phyloP scores from a whole-genome alignment of 176 grass and related monocot species.

The Aegilops speltoides region DNA sequence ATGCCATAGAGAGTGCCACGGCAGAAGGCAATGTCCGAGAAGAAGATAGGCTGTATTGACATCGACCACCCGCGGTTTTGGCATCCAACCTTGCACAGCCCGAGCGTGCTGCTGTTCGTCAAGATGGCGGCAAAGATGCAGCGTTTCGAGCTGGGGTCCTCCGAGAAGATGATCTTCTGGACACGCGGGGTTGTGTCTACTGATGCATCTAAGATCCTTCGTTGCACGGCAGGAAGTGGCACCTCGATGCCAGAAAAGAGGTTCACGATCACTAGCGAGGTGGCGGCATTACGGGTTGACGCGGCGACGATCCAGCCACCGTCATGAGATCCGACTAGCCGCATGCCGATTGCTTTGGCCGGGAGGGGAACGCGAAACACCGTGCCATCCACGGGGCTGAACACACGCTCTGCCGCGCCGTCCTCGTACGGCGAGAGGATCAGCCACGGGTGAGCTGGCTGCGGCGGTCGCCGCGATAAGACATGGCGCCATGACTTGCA shows the following conservation, averaged over 20 bases:
- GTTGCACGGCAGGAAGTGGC: not conserved
- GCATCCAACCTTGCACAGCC: not conserved
- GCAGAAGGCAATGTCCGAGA: not conserved
- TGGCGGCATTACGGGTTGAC: not conserved
- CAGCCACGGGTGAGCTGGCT: not conserved
- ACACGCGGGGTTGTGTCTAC: not conserved
- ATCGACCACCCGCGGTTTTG: not conserved
- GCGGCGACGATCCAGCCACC: not conserved
- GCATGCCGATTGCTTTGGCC: not conserved
- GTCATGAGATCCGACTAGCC: not conserved
- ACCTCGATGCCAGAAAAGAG: not conserved
- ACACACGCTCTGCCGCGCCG: not conserved
- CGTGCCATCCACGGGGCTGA: not conserved
- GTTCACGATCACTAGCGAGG: not conserved
- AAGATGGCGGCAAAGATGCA: not conserved
- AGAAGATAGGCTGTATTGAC: too few species aligned
- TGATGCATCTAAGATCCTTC: not conserved
- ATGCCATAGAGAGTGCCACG: not conserved
- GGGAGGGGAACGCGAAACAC: not conserved
- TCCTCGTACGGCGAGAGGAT: not conserved
- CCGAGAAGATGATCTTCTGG: not conserved
- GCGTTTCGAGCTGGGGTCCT: not conserved
- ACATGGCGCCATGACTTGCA: not conserved
- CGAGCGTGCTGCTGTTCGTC: not conserved
- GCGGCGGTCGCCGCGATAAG: not conserved